These are phyloP conservation scores for Phaeomoniella chlamydospora DNA, from an alignment of 2,329 filamentous ascomycete genomes.

Conservation along the genomic window DNA sequence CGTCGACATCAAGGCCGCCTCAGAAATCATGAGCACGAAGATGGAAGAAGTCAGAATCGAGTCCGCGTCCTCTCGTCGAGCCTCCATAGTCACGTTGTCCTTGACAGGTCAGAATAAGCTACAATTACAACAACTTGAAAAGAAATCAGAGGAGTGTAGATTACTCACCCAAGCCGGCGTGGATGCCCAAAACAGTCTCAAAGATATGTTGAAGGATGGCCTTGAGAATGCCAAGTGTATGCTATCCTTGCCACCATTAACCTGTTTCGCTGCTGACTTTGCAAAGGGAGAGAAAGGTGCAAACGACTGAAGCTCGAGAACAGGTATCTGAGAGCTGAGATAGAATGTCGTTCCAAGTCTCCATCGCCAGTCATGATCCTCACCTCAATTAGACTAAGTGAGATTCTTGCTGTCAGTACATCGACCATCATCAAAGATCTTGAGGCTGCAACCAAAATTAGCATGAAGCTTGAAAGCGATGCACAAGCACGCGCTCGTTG, in stretches of 20 bases:
- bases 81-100: background rate
- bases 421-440: background rate
- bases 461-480: background rate
- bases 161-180: background rate
- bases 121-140: background rate
- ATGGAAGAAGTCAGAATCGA: slow-evolving; percentile 4
- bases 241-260: background rate
- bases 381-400: background rate
- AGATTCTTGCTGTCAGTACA: background rate
- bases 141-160: slow-evolving; percentile 1
- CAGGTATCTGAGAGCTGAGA: background rate
- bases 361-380: background rate
- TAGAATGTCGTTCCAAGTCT: background rate
- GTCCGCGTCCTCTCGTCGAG: background rate
- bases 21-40: slow-evolving; percentile 5
- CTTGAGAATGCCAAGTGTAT: slow-evolving; percentile 1
- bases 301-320: background rate
- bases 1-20: background rate
- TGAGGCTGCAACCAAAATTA: background rate
- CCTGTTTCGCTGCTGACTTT: background rate
- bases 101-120: background rate
- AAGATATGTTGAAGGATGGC: background rate
- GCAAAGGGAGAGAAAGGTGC: background rate
- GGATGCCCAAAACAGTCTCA: background rate
- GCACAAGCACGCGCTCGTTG: slow-evolving; percentile 1